Evolutionary conservation across 2,329 filamentous ascomycete species (phyloP), one percentile per base, ranked within the genome.

Genomic region (Penicillium sp.): DNA sequence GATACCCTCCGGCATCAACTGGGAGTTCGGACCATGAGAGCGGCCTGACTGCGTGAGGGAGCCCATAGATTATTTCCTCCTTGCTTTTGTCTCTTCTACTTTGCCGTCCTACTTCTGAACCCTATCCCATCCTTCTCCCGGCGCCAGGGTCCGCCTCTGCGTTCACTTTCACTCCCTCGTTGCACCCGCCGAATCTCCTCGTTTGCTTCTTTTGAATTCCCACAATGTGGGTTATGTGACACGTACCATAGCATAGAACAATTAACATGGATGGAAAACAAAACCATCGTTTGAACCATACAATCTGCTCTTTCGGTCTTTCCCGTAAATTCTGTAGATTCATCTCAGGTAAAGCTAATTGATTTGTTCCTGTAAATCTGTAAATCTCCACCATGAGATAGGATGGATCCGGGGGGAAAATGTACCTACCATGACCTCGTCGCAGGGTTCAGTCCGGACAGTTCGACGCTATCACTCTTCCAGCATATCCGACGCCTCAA

Each of bases 1-100:
- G 71, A 74, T 74, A 75, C 71, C 71, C 71, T 67, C 63, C 64
- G 70, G 71, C 70, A 68, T 73, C 66, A 64, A 67, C 64, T 65
- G 61, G 68, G 68, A 68, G 65, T 66, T 67, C 57, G 67, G 68
- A 67, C 64, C 65, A 62, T 60, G 63, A 69, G 65, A 68, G 67
- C 67, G 63, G 68, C 68, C 69, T 70, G 68, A 71, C 63, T 67
- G 54, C 51, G 53, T 61, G 64, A 64, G 65, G 66, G 68, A 67
- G 56, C 46, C 61, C 60, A 54, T 68, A 67, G 65, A 67, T 45
- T 31, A 58, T 62, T 60, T 59, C 60, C 58, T 53, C 43, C 55
- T 61, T 51, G 36, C 61, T 56, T 61, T 60, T 52, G 46, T 56
- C 55, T 53, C 44, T 34, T 44, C 26, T 59, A 56, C 54, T 52